Evolutionary conservation across 2,329 filamentous ascomycete genomes (phyloP).

Genomic region (Graphilbum sp.): DNA sequence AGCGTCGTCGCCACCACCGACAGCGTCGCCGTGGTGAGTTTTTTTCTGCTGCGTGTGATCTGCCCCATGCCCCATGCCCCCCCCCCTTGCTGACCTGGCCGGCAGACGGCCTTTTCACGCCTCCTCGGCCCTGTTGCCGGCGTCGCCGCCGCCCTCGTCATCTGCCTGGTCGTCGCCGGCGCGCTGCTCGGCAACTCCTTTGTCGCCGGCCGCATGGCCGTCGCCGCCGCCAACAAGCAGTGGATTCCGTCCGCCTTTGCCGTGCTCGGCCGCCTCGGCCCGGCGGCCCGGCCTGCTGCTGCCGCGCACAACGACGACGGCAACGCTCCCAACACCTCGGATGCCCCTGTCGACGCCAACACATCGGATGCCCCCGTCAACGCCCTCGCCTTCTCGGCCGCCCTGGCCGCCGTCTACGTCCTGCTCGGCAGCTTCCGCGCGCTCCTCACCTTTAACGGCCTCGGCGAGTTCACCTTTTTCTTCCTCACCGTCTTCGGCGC

Average conservation of each 20-base stretch:
- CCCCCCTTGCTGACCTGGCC: background rate
- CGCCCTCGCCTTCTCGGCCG: conserved; percentile 31
- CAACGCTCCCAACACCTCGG: no score
- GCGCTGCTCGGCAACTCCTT: conserved; percentile 48
- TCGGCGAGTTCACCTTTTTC: conserved; percentile 47
- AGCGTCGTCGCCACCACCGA: conserved; percentile 38
- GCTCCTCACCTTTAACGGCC: conserved; percentile 41
- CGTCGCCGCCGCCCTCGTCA: conserved; percentile 35
- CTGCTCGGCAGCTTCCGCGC: conserved; percentile 43
- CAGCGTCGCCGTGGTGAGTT: conserved; percentile 43
- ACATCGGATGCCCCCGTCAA: conserved; percentile 35
- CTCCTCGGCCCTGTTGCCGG: conserved; percentile 38
- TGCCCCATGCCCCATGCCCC: no score
- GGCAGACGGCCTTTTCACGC: conserved; percentile 35
- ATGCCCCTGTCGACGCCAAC: background rate
- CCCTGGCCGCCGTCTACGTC: conserved; percentile 39
- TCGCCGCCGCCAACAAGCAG: conserved; percentile 35
- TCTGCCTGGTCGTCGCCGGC: conserved; percentile 44
- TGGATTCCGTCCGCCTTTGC: conserved; percentile 33
- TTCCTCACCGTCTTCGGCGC: conserved; percentile 44
- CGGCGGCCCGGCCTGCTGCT: background rate
- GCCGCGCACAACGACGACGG: background rate
- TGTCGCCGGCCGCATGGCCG: conserved; percentile 42
- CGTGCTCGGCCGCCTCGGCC: conserved; percentile 26
- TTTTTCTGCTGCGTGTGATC: no score